Evolutionary conservation across 208 protist genomes (phyloP).

Genomic region (Wallacemonas sp.): DNA sequence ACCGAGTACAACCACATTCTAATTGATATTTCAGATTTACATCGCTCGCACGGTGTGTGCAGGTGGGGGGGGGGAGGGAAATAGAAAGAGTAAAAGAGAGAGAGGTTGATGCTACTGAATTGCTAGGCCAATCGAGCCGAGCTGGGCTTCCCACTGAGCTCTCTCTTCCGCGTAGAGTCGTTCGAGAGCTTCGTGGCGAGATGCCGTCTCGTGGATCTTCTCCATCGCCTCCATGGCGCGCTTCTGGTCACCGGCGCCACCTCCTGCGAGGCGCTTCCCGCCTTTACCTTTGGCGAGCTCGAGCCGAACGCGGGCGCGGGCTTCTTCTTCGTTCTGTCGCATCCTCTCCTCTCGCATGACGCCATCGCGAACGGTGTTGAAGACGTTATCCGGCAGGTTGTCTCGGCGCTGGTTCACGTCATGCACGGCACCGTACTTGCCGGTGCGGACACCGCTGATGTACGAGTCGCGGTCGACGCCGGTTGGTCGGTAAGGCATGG

Average conservation of each 20-base stretch:
- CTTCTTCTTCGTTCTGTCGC: conserved; percentile 62
- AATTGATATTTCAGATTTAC: not conserved
- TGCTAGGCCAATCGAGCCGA: conserved; percentile 50
- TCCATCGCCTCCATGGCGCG: conserved; percentile 37
- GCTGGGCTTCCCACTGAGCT: conserved; percentile 55
- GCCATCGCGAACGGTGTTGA: conserved; percentile 66
- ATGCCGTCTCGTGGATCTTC: conserved; percentile 20
- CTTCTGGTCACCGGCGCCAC: conserved; percentile 30
- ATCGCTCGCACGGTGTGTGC: not conserved
- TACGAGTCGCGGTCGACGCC: conserved; percentile 85
- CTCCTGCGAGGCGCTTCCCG: conserved; percentile 54
- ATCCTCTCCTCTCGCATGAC: conserved; percentile 73
- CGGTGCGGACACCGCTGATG: conserved; percentile 75
- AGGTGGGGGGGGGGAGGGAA: not conserved
- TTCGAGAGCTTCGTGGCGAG: conserved; percentile 61
- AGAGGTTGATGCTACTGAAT: conserved; percentile 13
- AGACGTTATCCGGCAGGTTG: conserved; percentile 86
- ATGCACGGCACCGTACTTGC: conserved; percentile 59
- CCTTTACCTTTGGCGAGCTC: conserved; percentile 34
- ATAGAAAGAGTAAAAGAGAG: not conserved
- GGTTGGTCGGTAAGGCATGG: conserved; percentile 63
- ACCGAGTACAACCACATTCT: conserved; percentile 5
- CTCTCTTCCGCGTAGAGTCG: conserved; percentile 66
- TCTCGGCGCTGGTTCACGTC: conserved; percentile 85
- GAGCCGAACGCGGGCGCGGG: conserved; percentile 44